A percentile compares a stretch with the other conserved stretches of the same genome.
These are phyloP conservation scores for Kappamyces sp. DNA, from an alignment of 192 early-diverging fungal species.

Conservation along the genomic window DNA sequence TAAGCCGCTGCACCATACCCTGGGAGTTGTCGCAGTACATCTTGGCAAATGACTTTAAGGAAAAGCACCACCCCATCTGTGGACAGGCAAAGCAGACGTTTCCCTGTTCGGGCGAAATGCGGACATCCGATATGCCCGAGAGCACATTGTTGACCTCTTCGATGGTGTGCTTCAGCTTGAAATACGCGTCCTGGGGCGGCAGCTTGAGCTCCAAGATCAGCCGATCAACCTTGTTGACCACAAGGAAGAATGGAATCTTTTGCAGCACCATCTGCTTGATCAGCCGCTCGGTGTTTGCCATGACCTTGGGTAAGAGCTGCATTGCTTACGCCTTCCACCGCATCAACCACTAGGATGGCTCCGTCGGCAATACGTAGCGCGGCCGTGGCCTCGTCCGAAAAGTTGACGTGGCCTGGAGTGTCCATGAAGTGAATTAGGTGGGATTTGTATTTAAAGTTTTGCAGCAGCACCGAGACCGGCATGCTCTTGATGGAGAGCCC, in stretches of 20 bases:
- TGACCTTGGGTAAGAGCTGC: conserved; percentile 46
- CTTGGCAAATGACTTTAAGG: conserved; percentile 84
- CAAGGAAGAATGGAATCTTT: conserved; percentile 70
- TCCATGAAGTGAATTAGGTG: conserved; percentile 86
- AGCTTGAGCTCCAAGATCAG: conserved; percentile 93
- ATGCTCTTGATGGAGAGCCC: conserved; percentile 88
- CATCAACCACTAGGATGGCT: conserved; percentile 88
- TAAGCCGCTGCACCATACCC: conserved; percentile 25
- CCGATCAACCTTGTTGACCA: conserved; percentile 99
- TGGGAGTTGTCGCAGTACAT: conserved; percentile 79
- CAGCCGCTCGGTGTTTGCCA: conserved; percentile 85
- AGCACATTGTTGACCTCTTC: conserved; percentile 92
- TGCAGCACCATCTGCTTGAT: conserved; percentile 79
- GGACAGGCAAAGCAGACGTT: conserved; percentile 94
- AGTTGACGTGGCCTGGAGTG: conserved; percentile 94
- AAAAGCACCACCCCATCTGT: conserved; percentile 90
- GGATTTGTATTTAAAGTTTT: conserved; percentile 81
- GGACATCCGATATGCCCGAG: conserved; percentile 43
- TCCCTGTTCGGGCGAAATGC: conserved; percentile 87
- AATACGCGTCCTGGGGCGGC: conserved; percentile 94
- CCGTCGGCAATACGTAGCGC: conserved; percentile 85
- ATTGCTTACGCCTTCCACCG: conserved; percentile 75
- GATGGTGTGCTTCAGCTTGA: conserved; percentile 91
- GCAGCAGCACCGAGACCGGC: conserved; percentile 88
- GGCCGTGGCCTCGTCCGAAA: conserved; percentile 88